These are phyloP conservation scores for Daedalea quercina DNA, from an alignment of 768 basidiomycete species.

Conservation along the genomic window DNA sequence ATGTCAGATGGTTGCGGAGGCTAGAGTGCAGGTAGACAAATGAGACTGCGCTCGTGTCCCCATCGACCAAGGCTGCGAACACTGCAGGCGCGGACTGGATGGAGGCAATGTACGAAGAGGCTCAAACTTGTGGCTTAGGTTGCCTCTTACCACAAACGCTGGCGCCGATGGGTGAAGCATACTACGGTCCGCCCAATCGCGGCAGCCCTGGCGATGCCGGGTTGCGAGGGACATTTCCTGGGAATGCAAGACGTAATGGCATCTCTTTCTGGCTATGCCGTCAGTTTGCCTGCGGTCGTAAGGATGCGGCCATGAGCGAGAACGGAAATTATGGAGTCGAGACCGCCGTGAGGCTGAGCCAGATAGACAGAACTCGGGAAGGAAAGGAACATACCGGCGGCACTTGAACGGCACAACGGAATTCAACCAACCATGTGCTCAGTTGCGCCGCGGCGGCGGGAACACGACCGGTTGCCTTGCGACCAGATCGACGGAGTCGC, in stretches of 20 bases:
- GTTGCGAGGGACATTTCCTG: not conserved
- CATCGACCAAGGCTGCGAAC: not conserved
- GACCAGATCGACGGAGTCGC: too few relatives aligned
- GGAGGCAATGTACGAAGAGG: not conserved
- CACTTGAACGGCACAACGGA: too few relatives aligned
- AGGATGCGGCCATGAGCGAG: not conserved
- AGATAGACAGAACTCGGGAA: not conserved
- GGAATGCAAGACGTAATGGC: not conserved
- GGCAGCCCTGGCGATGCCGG: not conserved
- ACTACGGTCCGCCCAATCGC: too few relatives aligned
- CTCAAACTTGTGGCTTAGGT: too few relatives aligned
- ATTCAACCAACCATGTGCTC: too few relatives aligned
- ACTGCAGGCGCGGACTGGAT: not conserved
- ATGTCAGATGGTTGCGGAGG: not conserved
- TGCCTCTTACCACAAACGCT: too few relatives aligned
- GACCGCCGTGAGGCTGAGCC: not conserved
- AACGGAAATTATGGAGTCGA: not conserved
- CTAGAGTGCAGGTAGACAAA: not conserved
- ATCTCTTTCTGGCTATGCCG: not conserved
- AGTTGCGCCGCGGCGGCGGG: too few relatives aligned
- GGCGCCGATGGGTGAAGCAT: too few relatives aligned
- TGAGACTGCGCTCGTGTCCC: not conserved
- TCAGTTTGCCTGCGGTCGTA: not conserved
- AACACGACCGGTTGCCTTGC: too few relatives aligned
- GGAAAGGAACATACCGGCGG: too few relatives aligned